These are phyloP conservation scores for Pestalotiopsis sp. DNA, from an alignment of 2,329 filamentous ascomycete species.

Conservation along the genomic window DNA sequence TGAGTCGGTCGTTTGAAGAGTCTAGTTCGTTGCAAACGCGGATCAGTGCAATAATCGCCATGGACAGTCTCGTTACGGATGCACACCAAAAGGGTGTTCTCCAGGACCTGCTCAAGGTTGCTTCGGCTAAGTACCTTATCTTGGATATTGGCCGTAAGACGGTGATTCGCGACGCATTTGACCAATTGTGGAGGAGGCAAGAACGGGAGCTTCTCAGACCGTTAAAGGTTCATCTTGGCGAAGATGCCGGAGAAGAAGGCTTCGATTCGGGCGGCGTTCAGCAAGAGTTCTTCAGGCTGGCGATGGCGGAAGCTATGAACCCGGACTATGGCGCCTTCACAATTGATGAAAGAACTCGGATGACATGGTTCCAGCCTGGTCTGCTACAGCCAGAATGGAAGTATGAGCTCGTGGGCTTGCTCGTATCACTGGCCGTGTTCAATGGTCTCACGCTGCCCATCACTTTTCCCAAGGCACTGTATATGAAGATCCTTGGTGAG, in stretches of 20 bases:
- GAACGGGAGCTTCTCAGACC: constrained; percentile 80
- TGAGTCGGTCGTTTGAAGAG: constrained; percentile 78
- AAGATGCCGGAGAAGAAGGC: constrained; percentile 81
- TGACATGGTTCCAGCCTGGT: constrained; percentile 86
- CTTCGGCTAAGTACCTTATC: constrained; percentile 70
- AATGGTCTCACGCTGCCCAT: constrained; percentile 91
- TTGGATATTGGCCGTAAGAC: constrained; percentile 67
- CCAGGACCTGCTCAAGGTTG: constrained; percentile 62
- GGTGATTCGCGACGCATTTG: constrained; percentile 72
- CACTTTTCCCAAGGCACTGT: constrained; percentile 83
- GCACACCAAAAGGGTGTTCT: constrained; percentile 61
- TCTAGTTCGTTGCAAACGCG: constrained; percentile 58
- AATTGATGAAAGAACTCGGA: constrained; percentile 71
- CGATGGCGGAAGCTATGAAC: constrained; percentile 76
- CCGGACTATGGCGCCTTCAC: constrained; percentile 80
- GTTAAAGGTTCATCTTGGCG: constrained; percentile 83
- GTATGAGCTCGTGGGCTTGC: constrained; percentile 82
- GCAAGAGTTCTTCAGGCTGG: constrained; percentile 90
- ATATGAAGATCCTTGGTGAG: constrained; percentile 73
- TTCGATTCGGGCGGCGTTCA: constrained; percentile 94
- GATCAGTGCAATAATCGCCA: constrained; percentile 56
- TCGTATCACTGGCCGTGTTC: constrained; percentile 89
- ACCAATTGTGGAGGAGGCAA: constrained; percentile 88
- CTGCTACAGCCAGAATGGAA: constrained; percentile 84
- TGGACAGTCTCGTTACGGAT: constrained; percentile 55